Evolutionary conservation across 2,329 filamentous ascomycete species (phyloP).

Genomic region (Laburnicola sp.): DNA sequence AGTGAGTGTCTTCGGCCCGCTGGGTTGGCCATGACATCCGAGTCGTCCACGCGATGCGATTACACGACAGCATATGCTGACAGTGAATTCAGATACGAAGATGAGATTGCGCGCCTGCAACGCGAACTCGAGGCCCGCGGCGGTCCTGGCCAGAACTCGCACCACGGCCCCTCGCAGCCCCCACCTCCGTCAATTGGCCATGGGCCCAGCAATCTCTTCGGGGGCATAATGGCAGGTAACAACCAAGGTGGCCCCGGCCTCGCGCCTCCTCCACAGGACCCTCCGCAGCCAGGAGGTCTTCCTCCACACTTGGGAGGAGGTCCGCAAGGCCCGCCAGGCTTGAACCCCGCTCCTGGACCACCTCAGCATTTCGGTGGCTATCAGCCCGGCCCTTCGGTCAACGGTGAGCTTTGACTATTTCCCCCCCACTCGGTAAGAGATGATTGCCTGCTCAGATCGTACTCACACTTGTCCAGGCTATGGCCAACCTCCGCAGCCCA

Average conservation of each 20-base stretch:
- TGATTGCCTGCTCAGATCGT: background rate
- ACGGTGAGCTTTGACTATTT: conserved; percentile 54
- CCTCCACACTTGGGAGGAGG: conserved; percentile 67
- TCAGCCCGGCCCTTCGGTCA: conserved; percentile 65
- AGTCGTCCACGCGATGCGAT: background rate
- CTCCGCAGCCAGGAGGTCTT: conserved; percentile 61
- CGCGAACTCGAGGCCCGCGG: conserved; percentile 80
- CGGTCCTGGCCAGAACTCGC: conserved; percentile 68
- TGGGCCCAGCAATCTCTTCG: conserved; percentile 87
- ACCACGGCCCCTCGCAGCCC: conserved; percentile 79
- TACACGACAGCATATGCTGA: conserved; percentile 12
- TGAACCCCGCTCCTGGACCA: conserved; percentile 59
- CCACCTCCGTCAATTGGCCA: conserved; percentile 84
- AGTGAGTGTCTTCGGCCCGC: conserved; percentile 62
- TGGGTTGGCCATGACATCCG: background rate
- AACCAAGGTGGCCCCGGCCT: conserved; percentile 83
- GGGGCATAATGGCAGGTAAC: conserved; percentile 91
- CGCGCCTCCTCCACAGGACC: conserved; percentile 67
- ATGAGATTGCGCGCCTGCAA: conserved; percentile 81
- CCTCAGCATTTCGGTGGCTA: conserved; percentile 72
- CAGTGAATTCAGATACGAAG: conserved; percentile 74
- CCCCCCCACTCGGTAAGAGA: conserved; percentile 3
- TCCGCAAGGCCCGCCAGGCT: conserved; percentile 73
- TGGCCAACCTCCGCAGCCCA: conserved; percentile 79
- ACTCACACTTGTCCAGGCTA: conserved; percentile 59